These are phyloP conservation scores for Neurospora intermedia DNA, from an alignment of 495 filamentous ascomycete genomes.

Conservation along the genomic window DNA sequence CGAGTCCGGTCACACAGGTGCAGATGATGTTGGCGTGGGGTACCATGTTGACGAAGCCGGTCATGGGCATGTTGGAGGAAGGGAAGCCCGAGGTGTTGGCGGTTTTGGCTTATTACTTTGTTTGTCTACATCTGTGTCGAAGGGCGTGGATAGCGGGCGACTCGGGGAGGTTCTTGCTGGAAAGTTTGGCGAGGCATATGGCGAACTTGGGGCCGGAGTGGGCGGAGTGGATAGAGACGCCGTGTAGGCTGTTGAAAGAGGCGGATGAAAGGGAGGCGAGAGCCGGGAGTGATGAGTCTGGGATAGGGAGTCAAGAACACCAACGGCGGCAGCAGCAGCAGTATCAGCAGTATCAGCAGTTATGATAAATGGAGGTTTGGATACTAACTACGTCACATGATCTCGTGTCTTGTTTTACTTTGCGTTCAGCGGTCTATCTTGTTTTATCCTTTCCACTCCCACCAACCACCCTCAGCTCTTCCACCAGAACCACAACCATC, in stretches of 20 bases:
- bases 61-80: constrained; percentile 14
- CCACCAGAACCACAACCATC: background rate
- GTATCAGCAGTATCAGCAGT: background rate
- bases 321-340: background rate
- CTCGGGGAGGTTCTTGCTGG: constrained; percentile 16
- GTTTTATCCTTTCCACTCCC: background rate
- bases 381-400: constrained; percentile 13
- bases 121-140: constrained; percentile 14
- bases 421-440: background rate
- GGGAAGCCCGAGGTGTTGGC: constrained; percentile 19
- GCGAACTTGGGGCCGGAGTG: constrained; percentile 18
- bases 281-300: background rate
- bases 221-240: constrained; percentile 18
- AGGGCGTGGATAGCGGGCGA: constrained; percentile 17
- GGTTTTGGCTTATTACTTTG: constrained; percentile 21
- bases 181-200: background rate
- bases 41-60: constrained; percentile 10
- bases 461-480: background rate
- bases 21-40: constrained; percentile 16
- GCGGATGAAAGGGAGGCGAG: constrained; percentile 1
- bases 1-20: background rate
- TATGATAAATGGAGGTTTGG: background rate
- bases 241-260: constrained; percentile 11
- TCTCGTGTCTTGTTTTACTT: background rate
- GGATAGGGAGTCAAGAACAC: background rate